A percentile compares a stretch with the other conserved stretches of the same genome.
phyloP scores from a whole-genome alignment of 495 filamentous ascomycete genomes.

The Penicillium paradoxum region DNA sequence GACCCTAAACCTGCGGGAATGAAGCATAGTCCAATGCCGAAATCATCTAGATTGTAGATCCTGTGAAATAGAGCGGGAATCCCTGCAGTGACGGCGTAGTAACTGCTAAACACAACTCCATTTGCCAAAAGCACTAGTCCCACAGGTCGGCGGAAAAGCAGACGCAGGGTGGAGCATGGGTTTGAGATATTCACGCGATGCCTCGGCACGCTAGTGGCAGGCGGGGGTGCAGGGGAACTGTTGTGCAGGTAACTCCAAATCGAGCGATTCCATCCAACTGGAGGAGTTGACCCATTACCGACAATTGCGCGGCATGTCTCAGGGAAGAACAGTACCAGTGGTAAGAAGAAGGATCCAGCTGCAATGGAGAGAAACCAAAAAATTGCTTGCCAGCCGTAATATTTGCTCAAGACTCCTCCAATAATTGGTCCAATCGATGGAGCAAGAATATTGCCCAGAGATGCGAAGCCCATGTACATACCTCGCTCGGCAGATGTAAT shows the following conservation, averaged over 20 bases:
- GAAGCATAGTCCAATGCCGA: slow-evolving; percentile 35
- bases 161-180: slow-evolving; percentile 32
- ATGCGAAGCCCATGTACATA: slow-evolving; percentile 40
- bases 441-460: slow-evolving; percentile 31
- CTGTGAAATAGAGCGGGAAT: slow-evolving; percentile 27
- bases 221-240: slow-evolving; percentile 39
- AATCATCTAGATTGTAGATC: slow-evolving; percentile 28
- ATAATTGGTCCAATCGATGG: slow-evolving; percentile 54
- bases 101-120: slow-evolving; percentile 32
- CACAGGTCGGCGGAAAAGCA: slow-evolving; percentile 52
- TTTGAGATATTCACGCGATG: slow-evolving; percentile 16
- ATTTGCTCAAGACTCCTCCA: slow-evolving; percentile 58
- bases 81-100: slow-evolving; percentile 33
- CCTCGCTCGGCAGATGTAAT: slow-evolving; percentile 44
- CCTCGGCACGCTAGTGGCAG: slow-evolving; percentile 39
- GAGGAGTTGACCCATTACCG: slow-evolving; percentile 33
- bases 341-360: slow-evolving; percentile 32
- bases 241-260: slow-evolving; percentile 27
- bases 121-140: slow-evolving; percentile 48
- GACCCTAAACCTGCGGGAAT: slow-evolving; percentile 50
- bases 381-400: slow-evolving; percentile 64
- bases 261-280: slow-evolving; percentile 21
- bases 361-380: slow-evolving; percentile 72
- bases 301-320: slow-evolving; percentile 43
- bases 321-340: slow-evolving; percentile 33